Evolutionary conservation across 352 stramenopile species (phyloP), one percentile per base, ranked within the genome.

Genomic region (Pythium monospermum): DNA sequence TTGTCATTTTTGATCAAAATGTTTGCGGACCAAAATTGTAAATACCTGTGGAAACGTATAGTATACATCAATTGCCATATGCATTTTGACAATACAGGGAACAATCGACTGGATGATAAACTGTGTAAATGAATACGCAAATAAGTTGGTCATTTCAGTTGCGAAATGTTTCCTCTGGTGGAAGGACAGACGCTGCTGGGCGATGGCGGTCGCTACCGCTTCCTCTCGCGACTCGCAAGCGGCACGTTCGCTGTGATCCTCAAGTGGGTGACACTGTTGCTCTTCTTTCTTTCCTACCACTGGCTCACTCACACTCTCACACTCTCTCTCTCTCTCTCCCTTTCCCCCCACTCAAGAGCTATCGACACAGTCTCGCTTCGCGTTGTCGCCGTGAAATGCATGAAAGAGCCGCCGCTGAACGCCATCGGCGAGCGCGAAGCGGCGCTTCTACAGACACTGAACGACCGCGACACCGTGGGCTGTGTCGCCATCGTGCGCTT

Each of bases 341-440:
- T 26, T 47, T 11, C 6, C 23, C 36, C 18, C 19, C 12, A 11
- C 26, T n/a, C n/a, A n/a, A 87, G 76, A 36, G 76, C 75, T 25
- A 45, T 81, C 40, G 80, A 91, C 61, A 49, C 73, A 39, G 49
- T 53, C 23, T 58, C 64, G 1, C 38, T 69, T 31, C 43, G 27
- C n/a, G 53, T 69, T 30, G 80, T 91, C 19, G 80, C 80, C 42
- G 81, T 91, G 57, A 91, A 91, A 52, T 85, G 73, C 61, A 70
- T 83, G 2, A 66, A 72, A 13, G 55, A 71, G 39, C 55, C 46
- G 43, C 64, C 69, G 44, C 64, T 78, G 38, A 80, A 76, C 49
- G 66, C 66, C 25, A 66, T 86, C 39, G 76, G 72, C 39, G 69
- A 85, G 54, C 77, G 69, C 26, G 80, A 91, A 48, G 75, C 69